phyloP scores from a whole-genome alignment of 1,284 basidiomycete species.

The Ganoderma sinense region DNA sequence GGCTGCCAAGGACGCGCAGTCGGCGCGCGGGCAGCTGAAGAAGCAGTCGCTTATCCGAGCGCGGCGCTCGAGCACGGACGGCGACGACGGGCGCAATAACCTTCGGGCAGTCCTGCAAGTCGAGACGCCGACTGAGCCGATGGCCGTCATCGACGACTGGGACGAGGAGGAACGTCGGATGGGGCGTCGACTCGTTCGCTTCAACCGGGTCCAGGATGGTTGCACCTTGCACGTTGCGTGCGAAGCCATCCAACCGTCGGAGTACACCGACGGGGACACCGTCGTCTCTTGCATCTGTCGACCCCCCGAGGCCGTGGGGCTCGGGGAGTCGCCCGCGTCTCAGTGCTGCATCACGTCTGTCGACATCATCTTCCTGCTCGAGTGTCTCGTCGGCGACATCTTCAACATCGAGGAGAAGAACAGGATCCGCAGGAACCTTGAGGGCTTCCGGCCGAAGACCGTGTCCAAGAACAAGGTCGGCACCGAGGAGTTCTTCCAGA shows the following conservation, averaged over 20 bases:
- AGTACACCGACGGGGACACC: slow-evolving; percentile 61
- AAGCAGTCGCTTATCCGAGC: slow-evolving; percentile 47
- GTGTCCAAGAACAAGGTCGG: slow-evolving; percentile 88
- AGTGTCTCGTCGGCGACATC: slow-evolving; percentile 83
- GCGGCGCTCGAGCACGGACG: slow-evolving; percentile 37
- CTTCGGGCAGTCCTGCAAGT: slow-evolving; percentile 60
- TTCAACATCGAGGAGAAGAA: slow-evolving; percentile 98
- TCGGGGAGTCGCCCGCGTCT: slow-evolving; percentile 48
- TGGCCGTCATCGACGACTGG: slow-evolving; percentile 58
- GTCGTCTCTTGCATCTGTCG: slow-evolving; percentile 93
- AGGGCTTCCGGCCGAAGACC: slow-evolving; percentile 91
- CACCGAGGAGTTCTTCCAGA: slow-evolving; percentile 88
- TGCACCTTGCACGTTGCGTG: slow-evolving; percentile 70
- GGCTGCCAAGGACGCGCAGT: slow-evolving; percentile 24
- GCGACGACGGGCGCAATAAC: slow-evolving; percentile 49
- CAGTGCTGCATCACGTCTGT: slow-evolving; percentile 93
- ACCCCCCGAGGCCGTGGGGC: slow-evolving; percentile 51
- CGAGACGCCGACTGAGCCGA: slow-evolving; percentile 57
- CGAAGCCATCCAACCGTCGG: slow-evolving; percentile 64
- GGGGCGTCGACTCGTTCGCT: slow-evolving; percentile 77
- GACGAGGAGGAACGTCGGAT: slow-evolving; percentile 60
- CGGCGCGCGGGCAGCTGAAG: slow-evolving; percentile 32
- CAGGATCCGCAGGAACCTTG: slow-evolving; percentile 91
- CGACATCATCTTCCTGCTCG: slow-evolving; percentile 93
- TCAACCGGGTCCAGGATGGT: slow-evolving; percentile 68